Base-by-base conservation (phyloP, 2,329 filamentous ascomycete genomes). In the Aphanocladium album region DNA sequence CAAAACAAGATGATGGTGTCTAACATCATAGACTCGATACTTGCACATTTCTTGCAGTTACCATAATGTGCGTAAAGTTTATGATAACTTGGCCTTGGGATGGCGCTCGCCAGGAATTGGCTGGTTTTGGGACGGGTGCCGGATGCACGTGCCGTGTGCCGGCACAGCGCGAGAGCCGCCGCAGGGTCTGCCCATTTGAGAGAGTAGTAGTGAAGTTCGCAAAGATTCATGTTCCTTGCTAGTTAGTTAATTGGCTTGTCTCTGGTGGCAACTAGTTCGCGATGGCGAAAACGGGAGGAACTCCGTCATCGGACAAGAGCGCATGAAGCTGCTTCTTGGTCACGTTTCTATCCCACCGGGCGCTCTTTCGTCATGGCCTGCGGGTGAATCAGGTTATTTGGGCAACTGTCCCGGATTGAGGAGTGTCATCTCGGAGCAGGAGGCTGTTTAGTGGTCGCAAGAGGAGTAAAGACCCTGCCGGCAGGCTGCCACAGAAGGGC, bases 121-220 rank as follows among this genome's bases (percentile, higher is more conserved):
- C 5, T 11, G 33, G 51, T 33, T 41, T 17, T 25, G 21, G 11
- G 43, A 7, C 23, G 39, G 23, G 52, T 54, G 53, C 53, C 41
- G 55, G 55, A 51, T 43, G 46, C 33, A 58, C 46, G n/a, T 43
- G 45, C 55, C 46, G 45, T 41, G 21, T 47, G 23, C 17, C 23
- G 23, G 35, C 17, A 30, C 33, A 43, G 46, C 35, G 55, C 55
- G 55, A 58, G 46, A 51, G 55, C 55, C 55, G 55, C 55, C 55
- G 55, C 33, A 41, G 21, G 55, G 55, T 51, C 33, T 30, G 30
- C 30, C 30, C 30, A 30, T 27, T 30, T 35, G 14, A n/a, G 12
- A 57, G n/a, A 33, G 39, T 17, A n/a, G 17, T 23, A n/a, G 33
- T 39, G 33, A 37, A 37, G 27, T 53, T 35, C 19, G 8, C 35